Evolutionary conservation across 148 eudicot species (phyloP), one percentile per base, ranked within the genome.

Genomic region (Fagopyrum tataricum): DNA sequence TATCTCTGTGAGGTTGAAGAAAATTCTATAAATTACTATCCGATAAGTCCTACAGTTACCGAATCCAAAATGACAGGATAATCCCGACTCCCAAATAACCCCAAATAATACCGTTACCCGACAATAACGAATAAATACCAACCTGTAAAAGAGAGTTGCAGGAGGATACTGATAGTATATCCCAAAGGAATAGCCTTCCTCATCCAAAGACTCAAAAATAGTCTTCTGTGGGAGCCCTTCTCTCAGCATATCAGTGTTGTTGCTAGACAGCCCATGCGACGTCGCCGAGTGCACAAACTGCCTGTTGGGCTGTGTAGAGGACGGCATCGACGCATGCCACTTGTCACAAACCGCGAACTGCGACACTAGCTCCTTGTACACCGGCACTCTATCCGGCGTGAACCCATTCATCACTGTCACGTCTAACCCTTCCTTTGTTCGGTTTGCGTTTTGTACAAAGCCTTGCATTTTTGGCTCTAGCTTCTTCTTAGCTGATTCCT

Each of bases 171-270:
- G 93, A 73, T 89, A 84, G 78, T 91, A 91, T 37, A 91, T 89
- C 39, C 97, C 97, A 31, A 91, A 91, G 44, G 79, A 78, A 41
- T 56, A 79, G 4, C 86, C 91, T 70, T 70, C 82, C 41, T 91
- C 97, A 55, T 91, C 81, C 76, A 91, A 40, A 0, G 97, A 91
- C 76, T 91, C 97, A 66, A 91, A 91, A 1, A 91, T 87, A 1
- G 97, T 91, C 76, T 84, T 89, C 67, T 91, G 97, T 5, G 97
- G 97, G 73, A 78, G 81, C 21, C 97, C 97, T 73, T 80, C 80
- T 24, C 77, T 81, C 24, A 91, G 59, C 64, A 74, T 79, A 7
- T 83, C 47, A 17, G 81, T 84, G 48, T 87, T 87, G 66, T 87
- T 91, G 2, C 83, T 80, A 2, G 82, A 76, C 4, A 86, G 79